Conservation (phyloP, 1,139 yeast genomes). For the Hyphopichia khmerensis region DNA sequence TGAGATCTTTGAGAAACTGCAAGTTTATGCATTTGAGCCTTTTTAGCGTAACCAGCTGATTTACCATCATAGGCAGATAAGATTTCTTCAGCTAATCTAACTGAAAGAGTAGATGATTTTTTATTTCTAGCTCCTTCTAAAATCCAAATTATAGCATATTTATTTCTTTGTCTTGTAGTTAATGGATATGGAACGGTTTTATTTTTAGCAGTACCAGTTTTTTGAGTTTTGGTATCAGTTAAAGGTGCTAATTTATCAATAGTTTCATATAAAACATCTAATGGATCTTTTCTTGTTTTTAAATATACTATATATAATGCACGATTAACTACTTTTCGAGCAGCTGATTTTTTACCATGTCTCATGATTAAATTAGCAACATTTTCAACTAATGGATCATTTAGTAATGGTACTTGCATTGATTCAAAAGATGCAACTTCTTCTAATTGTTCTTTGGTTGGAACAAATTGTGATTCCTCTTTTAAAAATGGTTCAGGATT, state of each 20-base stretch:
- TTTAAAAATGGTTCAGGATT: slow-evolving; percentile 38
- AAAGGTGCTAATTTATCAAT: slow-evolving; percentile 85
- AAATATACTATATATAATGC: slow-evolving; percentile 81
- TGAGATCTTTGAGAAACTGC: slow-evolving; percentile 84
- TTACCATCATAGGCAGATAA: slow-evolving; percentile 74
- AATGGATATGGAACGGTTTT: slow-evolving; percentile 81
- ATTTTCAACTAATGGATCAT: slow-evolving; percentile 72
- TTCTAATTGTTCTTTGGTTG: slow-evolving; percentile 58
- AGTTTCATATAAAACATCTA: slow-evolving; percentile 67
- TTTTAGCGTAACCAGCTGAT: slow-evolving; percentile 82
- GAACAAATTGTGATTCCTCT: slow-evolving; percentile 44
- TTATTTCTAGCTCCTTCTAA: slow-evolving; percentile 80
- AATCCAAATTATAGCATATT: slow-evolving; percentile 89
- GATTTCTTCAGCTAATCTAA: slow-evolving; percentile 88
- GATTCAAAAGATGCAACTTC: slow-evolving; percentile 52
- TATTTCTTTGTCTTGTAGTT: slow-evolving; percentile 75
- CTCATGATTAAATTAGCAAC: slow-evolving; percentile 89
- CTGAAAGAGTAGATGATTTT: slow-evolving; percentile 77
- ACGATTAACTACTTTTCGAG: slow-evolving; percentile 69
- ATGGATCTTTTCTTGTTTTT: slow-evolving; percentile 73
- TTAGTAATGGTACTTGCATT: slow-evolving; percentile 57
- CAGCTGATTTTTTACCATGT: slow-evolving; percentile 83
- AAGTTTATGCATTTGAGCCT: slow-evolving; percentile 76
- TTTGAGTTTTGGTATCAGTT: slow-evolving; percentile 72
- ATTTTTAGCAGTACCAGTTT: slow-evolving; percentile 85